Evolutionary conservation across 2,329 filamentous ascomycete species (phyloP), one percentile per base, ranked within the genome.

Genomic region (Pestalotiopsis sp.): DNA sequence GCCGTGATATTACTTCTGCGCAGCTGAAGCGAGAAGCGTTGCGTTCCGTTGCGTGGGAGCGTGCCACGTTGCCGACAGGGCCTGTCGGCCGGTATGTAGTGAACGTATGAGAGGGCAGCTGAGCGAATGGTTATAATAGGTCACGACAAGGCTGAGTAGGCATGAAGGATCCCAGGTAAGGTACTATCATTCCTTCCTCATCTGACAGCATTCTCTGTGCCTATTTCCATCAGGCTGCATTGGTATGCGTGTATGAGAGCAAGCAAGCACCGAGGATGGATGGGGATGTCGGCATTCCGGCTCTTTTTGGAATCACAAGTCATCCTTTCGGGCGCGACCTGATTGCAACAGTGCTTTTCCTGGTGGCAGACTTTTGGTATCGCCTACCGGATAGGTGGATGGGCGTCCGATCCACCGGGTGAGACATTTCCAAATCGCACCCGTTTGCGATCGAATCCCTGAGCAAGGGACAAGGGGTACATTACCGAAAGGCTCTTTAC

Each of bases 61-160:
- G 66, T 67, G 66, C 66, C 66, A 67, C 66, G 66, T 67, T 56
- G 57, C 59, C 57, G 20, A 62, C 57, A 20, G 23, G 58, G 17
- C 66, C 65, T 49, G 31, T 13, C 31, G 31, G 31, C 31, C 31
- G 12, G 41, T n/a, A 52, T 20, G 17, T 20, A 14, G 31, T 14
- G 23, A 13, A 20, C 31, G 49, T 27, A 13, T 25, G 62, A 38
- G 41, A 49, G 62, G 45, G n/a, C 45, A 52, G 45, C 45, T 52
- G 45, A 52, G 45, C 45, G 23, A 49, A 14, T 25, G 6, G 13
- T 17, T 56, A 36, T 38, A 36, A 57, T 56, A 57, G 41, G 64
- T 17, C 23, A 13, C 14, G 31, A 39, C 63, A 36, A 66, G 63
- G 63, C 63, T 66, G 63, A 66, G 63, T 27, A 31, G 45, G 49